A percentile compares a stretch with the other conserved stretches of the same genome.
Conservation (phyloP, 2,329 filamentous ascomycete genomes). For the Emergomyces pasteurianus region DNA sequence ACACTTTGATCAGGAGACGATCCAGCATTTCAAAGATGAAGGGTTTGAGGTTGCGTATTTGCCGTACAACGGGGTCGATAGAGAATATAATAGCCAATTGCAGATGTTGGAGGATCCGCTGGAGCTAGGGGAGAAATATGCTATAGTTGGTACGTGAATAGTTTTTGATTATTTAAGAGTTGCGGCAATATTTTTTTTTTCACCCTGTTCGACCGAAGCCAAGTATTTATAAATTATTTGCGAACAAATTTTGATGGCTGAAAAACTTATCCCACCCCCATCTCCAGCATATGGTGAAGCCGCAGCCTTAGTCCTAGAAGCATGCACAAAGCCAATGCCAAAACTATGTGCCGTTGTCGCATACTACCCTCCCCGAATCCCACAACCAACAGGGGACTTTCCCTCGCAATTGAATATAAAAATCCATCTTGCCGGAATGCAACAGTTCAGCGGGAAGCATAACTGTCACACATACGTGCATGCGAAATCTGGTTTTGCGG, state of each 20-base stretch:
- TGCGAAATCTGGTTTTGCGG: conserved; percentile 55
- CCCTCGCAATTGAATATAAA: conserved; percentile 35
- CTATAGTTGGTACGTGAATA: conserved; percentile 33
- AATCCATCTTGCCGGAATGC: conserved; percentile 45
- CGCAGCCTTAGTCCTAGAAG: conserved; percentile 47
- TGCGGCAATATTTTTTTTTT: neutral
- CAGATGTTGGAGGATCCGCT: conserved; percentile 42
- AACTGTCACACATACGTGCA: conserved; percentile 44
- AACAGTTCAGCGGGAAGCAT: conserved; percentile 30
- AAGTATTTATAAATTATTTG: neutral
- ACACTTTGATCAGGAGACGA: conserved; percentile 6
- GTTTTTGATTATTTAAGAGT: neutral
- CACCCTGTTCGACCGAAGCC: neutral
- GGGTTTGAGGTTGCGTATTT: conserved; percentile 50
- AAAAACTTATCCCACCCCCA: neutral
- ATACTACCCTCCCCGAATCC: conserved; percentile 51
- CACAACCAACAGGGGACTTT: conserved; percentile 32
- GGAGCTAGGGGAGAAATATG: conserved; percentile 48
- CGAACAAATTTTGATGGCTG: neutral
- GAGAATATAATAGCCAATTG: conserved; percentile 40
- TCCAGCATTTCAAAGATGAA: conserved; percentile 30
- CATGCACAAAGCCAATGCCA: conserved; percentile 45
- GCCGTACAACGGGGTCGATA: conserved; percentile 40
- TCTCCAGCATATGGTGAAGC: conserved; percentile 48
- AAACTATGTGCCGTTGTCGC: conserved; percentile 48